Evolutionary conservation across 345 rosid genomes (phyloP).

Genomic region (Cochlearia excelsa): DNA sequence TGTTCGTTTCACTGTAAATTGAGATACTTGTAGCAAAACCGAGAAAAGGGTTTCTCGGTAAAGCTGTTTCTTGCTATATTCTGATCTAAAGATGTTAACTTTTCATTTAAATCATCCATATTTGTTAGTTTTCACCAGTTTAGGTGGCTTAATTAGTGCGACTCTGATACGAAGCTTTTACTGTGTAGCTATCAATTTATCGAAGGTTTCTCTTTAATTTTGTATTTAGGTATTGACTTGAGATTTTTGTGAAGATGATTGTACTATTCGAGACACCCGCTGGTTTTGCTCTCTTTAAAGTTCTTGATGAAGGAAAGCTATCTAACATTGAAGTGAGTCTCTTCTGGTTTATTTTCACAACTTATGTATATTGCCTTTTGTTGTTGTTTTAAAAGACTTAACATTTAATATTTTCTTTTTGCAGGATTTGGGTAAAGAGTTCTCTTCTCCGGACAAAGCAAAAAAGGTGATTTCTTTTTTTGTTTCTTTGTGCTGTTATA

Average conservation of each 20-base stretch:
- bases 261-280: constrained; percentile 31
- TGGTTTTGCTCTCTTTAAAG: constrained; percentile 68
- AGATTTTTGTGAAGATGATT: constrained; percentile 25
- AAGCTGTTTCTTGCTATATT: neutral
- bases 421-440: constrained; percentile 67
- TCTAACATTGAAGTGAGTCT: constrained; percentile 59
- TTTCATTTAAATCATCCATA: too few relatives aligned
- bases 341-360: neutral
- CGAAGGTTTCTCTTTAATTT: too few relatives aligned
- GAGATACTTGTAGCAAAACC: neutral
- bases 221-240: neutral
- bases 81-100: neutral
- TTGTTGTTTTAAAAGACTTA: too few relatives aligned
- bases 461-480: constrained; percentile 46
- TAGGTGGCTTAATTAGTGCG: too few relatives aligned
- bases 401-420: neutral
- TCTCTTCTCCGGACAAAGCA: constrained; percentile 52
- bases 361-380: neutral
- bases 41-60: neutral
- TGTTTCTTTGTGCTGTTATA: neutral
- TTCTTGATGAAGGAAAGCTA: constrained; percentile 64
- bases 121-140: too few relatives aligned
- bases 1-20: neutral
- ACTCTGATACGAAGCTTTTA: too few relatives aligned
- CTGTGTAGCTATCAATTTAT: too few relatives aligned